Evolutionary conservation across 2,329 filamentous ascomycete species (phyloP), one percentile per base, ranked within the genome.

Genomic region (Polytolypa hystricis): DNA sequence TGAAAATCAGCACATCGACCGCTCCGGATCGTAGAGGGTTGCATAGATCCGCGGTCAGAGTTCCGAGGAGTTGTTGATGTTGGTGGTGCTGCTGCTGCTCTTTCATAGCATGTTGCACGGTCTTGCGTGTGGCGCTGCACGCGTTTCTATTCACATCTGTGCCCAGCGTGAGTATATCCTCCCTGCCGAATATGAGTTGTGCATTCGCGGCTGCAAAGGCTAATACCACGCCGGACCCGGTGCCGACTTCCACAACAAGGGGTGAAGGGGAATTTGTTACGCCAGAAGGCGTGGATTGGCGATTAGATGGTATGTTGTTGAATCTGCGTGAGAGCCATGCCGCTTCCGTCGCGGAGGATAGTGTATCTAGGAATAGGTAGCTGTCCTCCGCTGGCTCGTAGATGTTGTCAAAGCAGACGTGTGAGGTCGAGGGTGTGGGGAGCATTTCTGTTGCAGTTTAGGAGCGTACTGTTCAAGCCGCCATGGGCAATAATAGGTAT

Each of bases 351-450:
- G 67, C 41, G 2, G 79, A 81, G 0, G 87, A 89, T 30, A 98
- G 72, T 0, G 87, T 93, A 63, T 98, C 89, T 19, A 98, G 75
- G 33, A 98, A 73, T 30, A 98, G 74, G 56, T 85, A 98, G 4
- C 87, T 95, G 65, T 98, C 91, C 62, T 98, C 91, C 8, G 89
- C 81, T 23, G 91, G 91, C 55, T 95, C 87, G 63, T 98, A 98
- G 48, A 96, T 79, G 38, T 81, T 77, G 57, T 84, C 75, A 62
- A 87, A 93, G 37, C 81, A 75, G 41, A 96, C 84, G 64, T 98
- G 91, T 15, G 83, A 83, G 2, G 91, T 98, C 40, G 84, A 84
- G 10, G 91, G 91, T 1, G 91, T 98, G 7, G 89, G 87, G 18
- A 98, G 75, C 87, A 95, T 94, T 18, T 26, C 19, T 20, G 18